Percentiles rank a stretch among this genome's conserved stretches.
phyloP scores from a whole-genome alignment of 805 yeast species.

The Ogataea chonburiensis region DNA sequence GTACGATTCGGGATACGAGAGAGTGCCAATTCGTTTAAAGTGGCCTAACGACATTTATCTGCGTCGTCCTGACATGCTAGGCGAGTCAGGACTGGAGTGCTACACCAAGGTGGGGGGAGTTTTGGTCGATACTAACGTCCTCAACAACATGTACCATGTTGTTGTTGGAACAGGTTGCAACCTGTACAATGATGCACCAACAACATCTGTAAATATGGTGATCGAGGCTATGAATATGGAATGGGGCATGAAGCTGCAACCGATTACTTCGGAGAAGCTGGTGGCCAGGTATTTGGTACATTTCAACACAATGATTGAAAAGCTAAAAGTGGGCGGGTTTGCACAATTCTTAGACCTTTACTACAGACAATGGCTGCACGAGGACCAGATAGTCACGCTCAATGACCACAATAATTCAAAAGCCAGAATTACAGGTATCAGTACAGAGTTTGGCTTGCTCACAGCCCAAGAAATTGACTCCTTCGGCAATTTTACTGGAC shows the following conservation, averaged over 20 bases:
- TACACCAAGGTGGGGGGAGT: constrained; percentile 83
- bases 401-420: constrained; percentile 39
- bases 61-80: constrained; percentile 53
- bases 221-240: constrained; percentile 58
- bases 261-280: constrained; percentile 43
- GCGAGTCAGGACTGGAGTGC: constrained; percentile 33
- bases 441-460: constrained; percentile 80
- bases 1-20: constrained; percentile 54
- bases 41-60: constrained; percentile 97
- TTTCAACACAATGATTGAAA: constrained; percentile 60
- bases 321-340: constrained; percentile 66
- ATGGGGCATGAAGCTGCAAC: constrained; percentile 35
- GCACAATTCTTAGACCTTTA: constrained; percentile 64
- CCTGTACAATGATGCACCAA: constrained; percentile 82
- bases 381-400: constrained; percentile 69
- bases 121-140: constrained; percentile 72
- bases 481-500: constrained; percentile 49
- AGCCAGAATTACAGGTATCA: constrained; percentile 77
- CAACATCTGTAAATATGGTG: constrained; percentile 79
- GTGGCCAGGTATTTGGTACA: constrained; percentile 66
- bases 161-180: constrained; percentile 89
- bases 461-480: constrained; percentile 65
- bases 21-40: constrained; percentile 76
- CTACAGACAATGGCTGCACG: constrained; percentile 85
- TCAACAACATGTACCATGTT: constrained; percentile 57